A percentile compares a stretch with the other conserved stretches of the same genome.
These are phyloP conservation scores for Sedum album DNA, from an alignment of 164 flowering plant species.

Conservation along the genomic window DNA sequence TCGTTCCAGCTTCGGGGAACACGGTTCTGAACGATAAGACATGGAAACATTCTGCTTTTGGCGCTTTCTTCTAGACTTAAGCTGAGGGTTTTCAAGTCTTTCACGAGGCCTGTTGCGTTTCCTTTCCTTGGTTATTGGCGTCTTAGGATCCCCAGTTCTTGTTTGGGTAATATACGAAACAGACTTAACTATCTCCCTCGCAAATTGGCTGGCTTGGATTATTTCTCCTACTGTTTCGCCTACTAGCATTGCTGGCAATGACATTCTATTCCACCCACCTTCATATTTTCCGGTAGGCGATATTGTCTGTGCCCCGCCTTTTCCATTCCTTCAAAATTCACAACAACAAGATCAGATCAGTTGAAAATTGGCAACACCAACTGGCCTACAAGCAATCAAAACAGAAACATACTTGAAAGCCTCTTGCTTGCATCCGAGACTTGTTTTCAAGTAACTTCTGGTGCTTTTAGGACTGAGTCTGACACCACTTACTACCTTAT, in stretches of 20 bases:
- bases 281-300: conserved; percentile 35
- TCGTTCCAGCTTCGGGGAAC: conserved; percentile 40
- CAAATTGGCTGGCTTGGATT: conserved; percentile 72
- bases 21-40: conserved; percentile 32
- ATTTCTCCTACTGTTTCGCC: no score
- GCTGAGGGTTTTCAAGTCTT: conserved; percentile 31
- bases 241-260: no score
- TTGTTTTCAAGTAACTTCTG: no score
- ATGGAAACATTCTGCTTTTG: conserved; percentile 46
- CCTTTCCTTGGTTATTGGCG: conserved; percentile 40
- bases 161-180: conserved; percentile 30
- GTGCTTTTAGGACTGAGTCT: conserved; percentile 74
- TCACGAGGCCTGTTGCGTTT: conserved; percentile 24
- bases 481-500: conserved; percentile 49
- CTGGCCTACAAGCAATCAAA: neutral
- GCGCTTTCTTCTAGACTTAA: no score
- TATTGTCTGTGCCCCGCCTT: conserved; percentile 22
- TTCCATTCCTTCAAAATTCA: conserved; percentile 28
- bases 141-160: conserved; percentile 52
- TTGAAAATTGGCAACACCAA: neutral
- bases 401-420: conserved; percentile 40
- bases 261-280: conserved; percentile 68
- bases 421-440: no score
- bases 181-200: conserved; percentile 51
- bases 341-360: neutral